These are phyloP conservation scores for Hortaea werneckii DNA, from an alignment of 2,329 filamentous ascomycete species.

Conservation along the genomic window DNA sequence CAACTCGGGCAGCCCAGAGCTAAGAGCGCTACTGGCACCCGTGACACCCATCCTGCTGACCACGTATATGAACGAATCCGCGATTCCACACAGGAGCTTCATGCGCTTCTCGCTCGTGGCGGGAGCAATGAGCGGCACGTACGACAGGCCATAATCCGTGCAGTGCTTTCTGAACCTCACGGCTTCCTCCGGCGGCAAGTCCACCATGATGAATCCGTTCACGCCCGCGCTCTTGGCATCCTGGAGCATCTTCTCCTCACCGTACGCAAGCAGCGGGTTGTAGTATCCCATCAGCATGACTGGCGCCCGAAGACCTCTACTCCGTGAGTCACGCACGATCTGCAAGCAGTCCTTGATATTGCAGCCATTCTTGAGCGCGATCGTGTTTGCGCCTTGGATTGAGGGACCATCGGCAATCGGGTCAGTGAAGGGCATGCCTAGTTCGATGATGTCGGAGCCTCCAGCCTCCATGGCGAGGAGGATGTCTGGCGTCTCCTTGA, in stretches of 20 bases:
- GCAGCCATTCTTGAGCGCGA: conserved; percentile 80
- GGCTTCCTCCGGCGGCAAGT: conserved; percentile 91
- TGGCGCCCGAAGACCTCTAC: conserved; percentile 66
- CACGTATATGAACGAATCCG: conserved; percentile 98
- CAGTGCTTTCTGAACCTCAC: conserved; percentile 82
- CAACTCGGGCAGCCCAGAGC: conserved; percentile 69
- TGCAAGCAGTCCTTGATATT: conserved; percentile 68
- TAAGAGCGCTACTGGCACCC: conserved; percentile 75
- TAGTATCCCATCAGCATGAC: conserved; percentile 98
- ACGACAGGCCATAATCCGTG: conserved; percentile 73
- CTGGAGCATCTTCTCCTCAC: conserved; percentile 76
- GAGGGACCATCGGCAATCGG: conserved; percentile 96
- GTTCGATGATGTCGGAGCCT: conserved; percentile 88
- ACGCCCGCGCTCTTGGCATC: conserved; percentile 77
- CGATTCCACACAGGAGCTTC: conserved; percentile 91
- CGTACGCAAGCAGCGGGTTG: conserved; percentile 89
- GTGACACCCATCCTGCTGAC: conserved; percentile 96
- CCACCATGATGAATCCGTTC: conserved; percentile 95
- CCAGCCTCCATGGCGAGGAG: conserved; percentile 85
- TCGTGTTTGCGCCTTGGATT: conserved; percentile 88
- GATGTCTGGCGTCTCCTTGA: conserved; percentile 73
- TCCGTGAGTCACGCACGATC: conserved; percentile 73
- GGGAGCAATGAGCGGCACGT: conserved; percentile 92
- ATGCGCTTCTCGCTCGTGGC: conserved; percentile 86
- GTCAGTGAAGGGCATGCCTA: conserved; percentile 94